Percentiles rank a stretch among this genome's conserved stretches.
phyloP scores from a whole-genome alignment of 768 basidiomycete species.

The Astraeus odoratus region DNA sequence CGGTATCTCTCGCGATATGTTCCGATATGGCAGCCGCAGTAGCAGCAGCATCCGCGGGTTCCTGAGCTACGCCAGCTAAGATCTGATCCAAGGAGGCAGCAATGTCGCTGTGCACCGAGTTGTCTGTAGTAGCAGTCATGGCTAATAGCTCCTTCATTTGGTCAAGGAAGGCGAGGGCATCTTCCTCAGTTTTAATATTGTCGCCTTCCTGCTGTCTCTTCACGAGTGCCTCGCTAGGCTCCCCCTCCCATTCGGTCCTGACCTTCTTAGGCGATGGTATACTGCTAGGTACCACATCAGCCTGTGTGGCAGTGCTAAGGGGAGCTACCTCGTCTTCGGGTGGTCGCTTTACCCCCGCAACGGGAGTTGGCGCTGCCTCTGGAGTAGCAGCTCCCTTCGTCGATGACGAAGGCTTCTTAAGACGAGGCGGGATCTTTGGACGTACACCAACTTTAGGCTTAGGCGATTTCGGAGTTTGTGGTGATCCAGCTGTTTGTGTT shows the following conservation, averaged over 20 bases:
- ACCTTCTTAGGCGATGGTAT: slow-evolving; percentile 66
- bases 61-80: slow-evolving; percentile 48
- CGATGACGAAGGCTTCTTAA: slow-evolving; percentile 26
- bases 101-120: slow-evolving; percentile 39
- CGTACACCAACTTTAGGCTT: slow-evolving; percentile 48
- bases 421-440: slow-evolving; percentile 30
- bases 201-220: slow-evolving; percentile 35
- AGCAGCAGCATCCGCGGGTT: slow-evolving; percentile 29
- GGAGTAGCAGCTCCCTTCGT: slow-evolving; percentile 29
- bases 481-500: slow-evolving; percentile 41
- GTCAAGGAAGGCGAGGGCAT: slow-evolving; percentile 55
- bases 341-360: slow-evolving; percentile 28
- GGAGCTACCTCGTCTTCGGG: slow-evolving; percentile 28
- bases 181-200: slow-evolving; percentile 58
- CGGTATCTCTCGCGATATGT: slow-evolving; percentile 21
- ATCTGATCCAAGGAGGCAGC: slow-evolving; percentile 58
- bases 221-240: slow-evolving; percentile 43
- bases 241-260: slow-evolving; percentile 67
- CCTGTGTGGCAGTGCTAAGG: slow-evolving; percentile 25
- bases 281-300: slow-evolving; percentile 29
- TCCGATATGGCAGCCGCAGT: slow-evolving; percentile 22
- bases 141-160: slow-evolving; percentile 59
- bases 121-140: slow-evolving; percentile 33
- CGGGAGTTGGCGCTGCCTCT: slow-evolving; percentile 24
- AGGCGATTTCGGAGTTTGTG: slow-evolving; percentile 66